Evolutionary conservation across 1,139 yeast genomes (phyloP).

Genomic region (Debaryomyces udenii): DNA sequence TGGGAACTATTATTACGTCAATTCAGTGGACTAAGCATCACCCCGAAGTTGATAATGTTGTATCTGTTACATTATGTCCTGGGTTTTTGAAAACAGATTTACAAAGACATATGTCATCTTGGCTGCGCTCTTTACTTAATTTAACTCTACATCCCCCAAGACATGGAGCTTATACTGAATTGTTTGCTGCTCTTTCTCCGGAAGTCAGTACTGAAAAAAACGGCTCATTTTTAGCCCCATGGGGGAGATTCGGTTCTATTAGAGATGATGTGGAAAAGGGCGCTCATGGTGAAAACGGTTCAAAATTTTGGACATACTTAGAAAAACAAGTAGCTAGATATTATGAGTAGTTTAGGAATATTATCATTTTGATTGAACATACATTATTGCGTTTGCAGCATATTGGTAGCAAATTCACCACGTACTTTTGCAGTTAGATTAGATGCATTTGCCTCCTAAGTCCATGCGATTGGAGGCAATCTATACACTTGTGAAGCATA

Average conservation of each 20-base stretch:
- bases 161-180: constrained; percentile 26
- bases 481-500: no score
- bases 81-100: constrained; percentile 49
- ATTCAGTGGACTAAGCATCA: constrained; percentile 43
- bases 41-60: constrained; percentile 28
- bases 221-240: no score
- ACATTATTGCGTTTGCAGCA: no score
- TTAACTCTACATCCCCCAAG: constrained; percentile 14
- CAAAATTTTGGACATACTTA: constrained; percentile 4
- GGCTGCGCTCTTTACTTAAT: not conserved
- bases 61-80: constrained; percentile 48
- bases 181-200: constrained; percentile 27
- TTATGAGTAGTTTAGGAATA: no score
- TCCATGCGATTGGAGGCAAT: no score
- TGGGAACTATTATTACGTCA: constrained; percentile 45
- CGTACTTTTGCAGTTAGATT: no score
- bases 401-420: no score
- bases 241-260: constrained; percentile 9
- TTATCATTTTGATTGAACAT: no score
- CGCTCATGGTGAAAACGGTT: constrained; percentile 8
- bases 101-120: constrained; percentile 26
- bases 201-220: constrained; percentile 14
- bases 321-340: constrained; percentile 20
- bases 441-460: no score
- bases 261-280: constrained; percentile 6